Percentiles rank a stretch among this genome's conserved stretches.
Conservation (phyloP, 192 early-diverging fungal genomes). For the Backusella macrospora region DNA sequence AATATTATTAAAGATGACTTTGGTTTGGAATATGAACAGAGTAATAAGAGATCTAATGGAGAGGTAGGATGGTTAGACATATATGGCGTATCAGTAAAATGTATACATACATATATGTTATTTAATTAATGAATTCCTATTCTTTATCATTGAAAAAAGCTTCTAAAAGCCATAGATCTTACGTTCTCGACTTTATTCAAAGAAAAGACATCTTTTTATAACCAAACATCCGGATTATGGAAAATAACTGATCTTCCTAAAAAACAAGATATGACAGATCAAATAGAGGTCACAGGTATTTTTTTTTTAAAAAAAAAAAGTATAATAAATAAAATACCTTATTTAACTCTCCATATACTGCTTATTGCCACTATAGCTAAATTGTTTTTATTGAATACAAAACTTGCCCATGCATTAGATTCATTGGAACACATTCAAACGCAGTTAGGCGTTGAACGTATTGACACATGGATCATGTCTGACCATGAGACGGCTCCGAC, state of each 20-base stretch:
- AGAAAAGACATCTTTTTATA: background rate
- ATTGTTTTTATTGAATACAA: too few species aligned
- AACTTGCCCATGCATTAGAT: background rate
- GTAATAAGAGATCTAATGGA: background rate
- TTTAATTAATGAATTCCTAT: too few species aligned
- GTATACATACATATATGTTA: too few species aligned
- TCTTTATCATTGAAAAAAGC: too few species aligned
- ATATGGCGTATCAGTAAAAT: background rate
- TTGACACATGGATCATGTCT: conserved; percentile 23
- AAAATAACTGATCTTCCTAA: background rate
- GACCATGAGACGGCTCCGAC: conserved; percentile 14
- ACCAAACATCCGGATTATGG: background rate
- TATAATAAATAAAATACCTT: background rate
- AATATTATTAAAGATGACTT: background rate
- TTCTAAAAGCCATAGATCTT: background rate
- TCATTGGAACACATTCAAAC: conserved; percentile 20
- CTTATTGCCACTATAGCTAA: too few species aligned
- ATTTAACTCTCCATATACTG: too few species aligned
- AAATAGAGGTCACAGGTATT: background rate
- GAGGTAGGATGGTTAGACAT: background rate
- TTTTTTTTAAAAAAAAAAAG: background rate
- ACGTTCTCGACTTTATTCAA: background rate
- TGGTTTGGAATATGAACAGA: background rate
- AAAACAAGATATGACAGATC: background rate
- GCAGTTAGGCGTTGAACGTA: conserved; percentile 17